Evolutionary conservation across 768 basidiomycete genomes (phyloP).

Genomic region (Tephrocybe sp.): DNA sequence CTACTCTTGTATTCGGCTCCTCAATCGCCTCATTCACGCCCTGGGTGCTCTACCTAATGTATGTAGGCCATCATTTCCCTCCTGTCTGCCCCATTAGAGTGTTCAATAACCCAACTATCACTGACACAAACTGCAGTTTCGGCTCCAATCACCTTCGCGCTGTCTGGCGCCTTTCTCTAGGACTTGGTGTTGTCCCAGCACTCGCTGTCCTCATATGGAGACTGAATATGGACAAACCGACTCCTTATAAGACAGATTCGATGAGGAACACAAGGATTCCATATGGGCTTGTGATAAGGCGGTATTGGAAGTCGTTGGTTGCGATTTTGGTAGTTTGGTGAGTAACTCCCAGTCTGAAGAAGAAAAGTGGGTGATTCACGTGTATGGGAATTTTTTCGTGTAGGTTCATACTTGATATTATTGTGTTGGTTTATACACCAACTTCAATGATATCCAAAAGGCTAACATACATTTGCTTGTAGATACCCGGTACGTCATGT

Average conservation of each 20-base stretch:
- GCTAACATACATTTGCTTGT: not conserved
- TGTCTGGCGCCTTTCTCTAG: slow-evolving; percentile 85
- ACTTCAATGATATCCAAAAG: no score
- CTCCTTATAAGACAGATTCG: slow-evolving; percentile 69
- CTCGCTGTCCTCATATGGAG: slow-evolving; percentile 81
- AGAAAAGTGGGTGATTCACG: no score
- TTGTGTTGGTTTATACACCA: slow-evolving; percentile 66
- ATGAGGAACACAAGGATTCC: slow-evolving; percentile 78
- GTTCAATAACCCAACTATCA: no score
- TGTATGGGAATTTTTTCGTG: not conserved
- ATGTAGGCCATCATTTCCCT: slow-evolving; percentile 30
- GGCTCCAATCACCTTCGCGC: slow-evolving; percentile 76
- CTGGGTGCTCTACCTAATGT: slow-evolving; percentile 90
- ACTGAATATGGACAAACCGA: slow-evolving; percentile 77
- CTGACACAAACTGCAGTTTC: slow-evolving; percentile 43
- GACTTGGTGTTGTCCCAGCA: slow-evolving; percentile 80
- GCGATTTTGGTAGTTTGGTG: slow-evolving; percentile 79
- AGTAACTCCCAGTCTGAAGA: not conserved
- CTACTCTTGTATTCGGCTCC: slow-evolving; percentile 83
- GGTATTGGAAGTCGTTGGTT: slow-evolving; percentile 71
- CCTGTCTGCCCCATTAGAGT: no score
- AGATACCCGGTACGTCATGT: slow-evolving; percentile 67
- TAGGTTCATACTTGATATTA: slow-evolving; percentile 80
- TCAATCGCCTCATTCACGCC: slow-evolving; percentile 67
- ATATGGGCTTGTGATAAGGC: slow-evolving; percentile 71